Base-by-base conservation (phyloP, 306 rosid species). In the Rosa persica region DNA sequence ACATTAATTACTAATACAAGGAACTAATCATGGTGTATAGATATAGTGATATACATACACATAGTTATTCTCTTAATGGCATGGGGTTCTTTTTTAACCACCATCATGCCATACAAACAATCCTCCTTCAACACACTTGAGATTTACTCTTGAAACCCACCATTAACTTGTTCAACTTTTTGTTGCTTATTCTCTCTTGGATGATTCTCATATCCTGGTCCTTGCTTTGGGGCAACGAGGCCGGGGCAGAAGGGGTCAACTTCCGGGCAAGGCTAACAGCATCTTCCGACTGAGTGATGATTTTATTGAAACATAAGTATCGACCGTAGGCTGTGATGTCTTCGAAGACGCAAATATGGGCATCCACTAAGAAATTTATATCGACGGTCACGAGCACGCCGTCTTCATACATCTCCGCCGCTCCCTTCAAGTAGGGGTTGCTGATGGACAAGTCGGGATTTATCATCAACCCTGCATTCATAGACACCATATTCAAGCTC, bases 381-480 rank as follows among this genome's bases (percentile, higher is more conserved):
- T 92, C 98, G 40, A 90, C 97, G 79, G 97, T 89, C 43, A 92
- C 97, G 2, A 94, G 88, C 46, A 89, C 85, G 0, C 97, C 98
- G 22, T 89, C 94, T 68, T 92, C 93, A 81, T 94, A 94, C 98
- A 94, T 92, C 90, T 94, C 97, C 12, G 97, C 98, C 19, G 98
- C 98, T 22, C 98, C 98, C 78, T 91, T 90, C 34, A 94, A 20
- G 68, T 94, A 88, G 0, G 97, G 96, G 79, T 80, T 65, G 19
- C 55, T 81, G 30, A 92, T 79, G 19, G 92, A 80, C 47, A 94
- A 80, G 76, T 89, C 92, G 3, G 78, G 78, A 15, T 74, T 66
- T 88, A 89, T 81, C 69, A 85, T 15, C 10, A 90, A 34, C 3
- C 89, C 97, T 3, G 85, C 86, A 46, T 92, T 92, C 16, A 92